Base-by-base conservation (phyloP, 345 rosid species). In the Stellera chamaejasme region DNA sequence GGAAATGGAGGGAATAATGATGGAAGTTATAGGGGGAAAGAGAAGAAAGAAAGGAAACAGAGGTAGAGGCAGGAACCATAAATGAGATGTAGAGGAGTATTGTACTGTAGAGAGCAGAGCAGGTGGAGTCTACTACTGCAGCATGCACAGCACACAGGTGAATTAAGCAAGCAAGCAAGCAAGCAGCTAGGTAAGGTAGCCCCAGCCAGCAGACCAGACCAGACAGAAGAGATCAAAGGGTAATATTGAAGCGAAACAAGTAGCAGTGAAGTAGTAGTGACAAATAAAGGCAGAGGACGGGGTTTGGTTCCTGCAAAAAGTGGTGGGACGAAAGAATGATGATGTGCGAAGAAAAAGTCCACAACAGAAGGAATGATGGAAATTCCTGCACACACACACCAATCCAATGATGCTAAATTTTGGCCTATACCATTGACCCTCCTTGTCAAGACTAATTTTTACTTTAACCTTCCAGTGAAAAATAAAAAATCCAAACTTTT, bases 341-440 rank as follows among this genome's bases (percentile, higher is more conserved):
- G 39, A 32, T 5, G 39, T 4, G 39, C 7, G 39, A 32, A 32
- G 39, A 32, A 32, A 32, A 32, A 32, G 39, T 32, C 39, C 15
- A 11, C 47, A 61, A 55, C 72, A 59, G 59, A 58, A 58, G 52
- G 72, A 67, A 70, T 70, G 72, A 67, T 70, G 75, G 45, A 39
- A 68, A 47, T 68, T 61, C 65, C 75, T 70, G 75, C 57, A 48
- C 48, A 26, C 0, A 52, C 10, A 19, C 23, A 19, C 39, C 59
- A 45, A 48, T 63, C 64, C 68, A 74, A 64, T 64, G 59, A 74
- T 69, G 62, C 56, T 55, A 45, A 50, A 11, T 15, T 32, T 42
- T 27, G 59, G n/a, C 48, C 25, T 32, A 32, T n/a, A n/a, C n/a
- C n/a, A n/a, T 32, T 32, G 7, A 32, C 39, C 39, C 39, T 8